Conservation (phyloP, 139 green algal species). For the Bryopsis sp. region DNA sequence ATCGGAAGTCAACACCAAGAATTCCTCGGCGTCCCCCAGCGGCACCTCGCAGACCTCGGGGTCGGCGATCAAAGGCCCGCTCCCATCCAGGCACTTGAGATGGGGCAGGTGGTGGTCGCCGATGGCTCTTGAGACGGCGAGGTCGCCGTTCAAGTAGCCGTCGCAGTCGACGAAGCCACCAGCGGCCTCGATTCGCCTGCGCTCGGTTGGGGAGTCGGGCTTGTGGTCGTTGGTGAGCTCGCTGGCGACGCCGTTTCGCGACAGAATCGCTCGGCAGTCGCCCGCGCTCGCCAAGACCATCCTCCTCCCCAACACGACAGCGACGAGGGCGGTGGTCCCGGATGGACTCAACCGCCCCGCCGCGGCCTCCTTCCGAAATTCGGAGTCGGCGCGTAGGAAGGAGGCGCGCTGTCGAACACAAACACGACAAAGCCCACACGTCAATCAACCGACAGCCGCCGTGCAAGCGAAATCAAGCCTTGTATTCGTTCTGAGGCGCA, state of each 20-base stretch:
- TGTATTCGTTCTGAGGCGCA: no score
- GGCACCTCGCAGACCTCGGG: conserved; percentile 43
- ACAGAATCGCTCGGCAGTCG: conserved; percentile 30
- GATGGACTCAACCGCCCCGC: conserved; percentile 5
- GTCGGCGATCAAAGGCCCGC: conserved; percentile 42
- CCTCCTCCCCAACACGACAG: background rate
- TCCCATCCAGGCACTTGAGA: conserved; percentile 19
- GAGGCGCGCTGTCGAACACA: background rate
- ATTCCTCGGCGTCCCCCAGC: conserved; percentile 32
- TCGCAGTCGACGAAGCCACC: conserved; percentile 19
- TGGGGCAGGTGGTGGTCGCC: conserved; percentile 43
- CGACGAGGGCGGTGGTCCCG: conserved; percentile 10
- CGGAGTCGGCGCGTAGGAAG: background rate
- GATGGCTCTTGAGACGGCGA: conserved; percentile 20
- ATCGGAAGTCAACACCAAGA: conserved; percentile 45
- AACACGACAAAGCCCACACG: no score
- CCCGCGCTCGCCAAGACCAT: conserved; percentile 21
- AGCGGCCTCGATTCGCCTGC: conserved; percentile 24
- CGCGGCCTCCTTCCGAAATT: background rate
- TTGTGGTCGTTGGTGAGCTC: conserved; percentile 33
- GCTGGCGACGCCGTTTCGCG: conserved; percentile 17
- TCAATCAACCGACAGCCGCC: no score
- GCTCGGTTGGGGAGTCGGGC: conserved; percentile 24
- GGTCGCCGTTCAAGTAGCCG: conserved; percentile 10
- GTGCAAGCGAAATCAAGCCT: no score